Percentiles rank a stretch among this genome's conserved stretches.
Evolutionary conservation across 148 eudicot species (phyloP).

Genomic region (Fagopyrum homotropicum): DNA sequence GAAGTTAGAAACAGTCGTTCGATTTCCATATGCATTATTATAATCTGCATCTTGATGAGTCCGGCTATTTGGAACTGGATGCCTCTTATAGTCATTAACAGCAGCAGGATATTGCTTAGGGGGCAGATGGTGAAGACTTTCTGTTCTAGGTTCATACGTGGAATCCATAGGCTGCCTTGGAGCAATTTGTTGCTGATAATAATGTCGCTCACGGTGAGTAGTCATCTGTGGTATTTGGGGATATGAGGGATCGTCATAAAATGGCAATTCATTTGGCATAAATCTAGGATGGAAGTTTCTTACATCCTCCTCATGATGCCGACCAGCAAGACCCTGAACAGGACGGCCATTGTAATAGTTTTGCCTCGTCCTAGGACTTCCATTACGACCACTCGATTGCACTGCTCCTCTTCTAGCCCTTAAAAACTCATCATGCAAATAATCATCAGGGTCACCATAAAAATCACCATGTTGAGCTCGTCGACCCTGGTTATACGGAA

Average conservation of each 20-base stretch:
- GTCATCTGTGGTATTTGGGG: slow-evolving; percentile 23
- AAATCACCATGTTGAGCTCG: slow-evolving; percentile 15
- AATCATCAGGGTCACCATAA: slow-evolving; percentile 24
- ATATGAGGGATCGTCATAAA: slow-evolving; percentile 22
- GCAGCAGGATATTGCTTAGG: background rate
- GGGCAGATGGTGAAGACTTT: slow-evolving; percentile 32
- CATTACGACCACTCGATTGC: slow-evolving; percentile 20
- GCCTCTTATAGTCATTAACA: background rate
- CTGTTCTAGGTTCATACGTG: slow-evolving; percentile 23
- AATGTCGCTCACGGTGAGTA: slow-evolving; percentile 21
- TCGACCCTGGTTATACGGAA: slow-evolving; percentile 23
- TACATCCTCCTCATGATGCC: background rate
- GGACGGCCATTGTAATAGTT: slow-evolving; percentile 18
- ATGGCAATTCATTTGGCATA: slow-evolving; percentile 5
- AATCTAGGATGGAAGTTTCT: background rate
- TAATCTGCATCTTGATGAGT: slow-evolving; percentile 37
- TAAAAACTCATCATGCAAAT: slow-evolving; percentile 28
- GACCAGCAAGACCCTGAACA: background rate
- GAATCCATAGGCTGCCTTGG: slow-evolving; percentile 26
- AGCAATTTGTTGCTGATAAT: slow-evolving; percentile 23
- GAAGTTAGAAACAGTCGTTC: slow-evolving; percentile 18
- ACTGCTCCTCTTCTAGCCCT: slow-evolving; percentile 27
- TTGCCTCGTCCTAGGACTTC: slow-evolving; percentile 16
- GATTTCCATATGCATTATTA: slow-evolving; percentile 25
- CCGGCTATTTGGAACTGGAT: background rate